These are phyloP conservation scores for Streptanthus diversifolius DNA, from an alignment of 345 rosid species.

Conservation along the genomic window DNA sequence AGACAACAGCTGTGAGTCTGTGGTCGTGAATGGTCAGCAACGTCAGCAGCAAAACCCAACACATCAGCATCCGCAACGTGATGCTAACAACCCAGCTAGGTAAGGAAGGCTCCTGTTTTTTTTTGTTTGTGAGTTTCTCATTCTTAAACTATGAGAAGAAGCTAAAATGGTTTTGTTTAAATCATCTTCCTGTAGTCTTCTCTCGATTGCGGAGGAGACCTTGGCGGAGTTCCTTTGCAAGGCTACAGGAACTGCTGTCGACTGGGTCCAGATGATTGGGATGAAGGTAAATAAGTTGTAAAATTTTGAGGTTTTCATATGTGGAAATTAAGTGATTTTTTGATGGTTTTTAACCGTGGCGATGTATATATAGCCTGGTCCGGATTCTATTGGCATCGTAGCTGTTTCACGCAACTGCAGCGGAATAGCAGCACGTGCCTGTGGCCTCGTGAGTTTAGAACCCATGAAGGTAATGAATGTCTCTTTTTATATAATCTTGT, in stretches of 20 bases:
- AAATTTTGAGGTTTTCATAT: neutral
- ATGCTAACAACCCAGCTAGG: constrained; percentile 99
- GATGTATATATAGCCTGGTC: constrained; percentile 79
- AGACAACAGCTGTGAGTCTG: constrained; percentile 99
- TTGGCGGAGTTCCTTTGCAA: constrained; percentile 53
- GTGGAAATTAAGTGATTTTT: neutral
- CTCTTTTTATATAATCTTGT: neutral
- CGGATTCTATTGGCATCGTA: constrained; percentile 99
- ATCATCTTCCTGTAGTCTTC: constrained; percentile 48
- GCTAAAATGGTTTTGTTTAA: neutral
- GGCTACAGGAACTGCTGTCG: constrained; percentile 99
- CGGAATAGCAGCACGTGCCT: constrained; percentile 99
- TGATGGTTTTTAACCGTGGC: neutral
- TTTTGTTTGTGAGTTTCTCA: neutral
- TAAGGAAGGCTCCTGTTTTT: constrained; percentile 27
- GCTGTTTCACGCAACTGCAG: constrained; percentile 97
- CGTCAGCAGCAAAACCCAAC: constrained; percentile 96
- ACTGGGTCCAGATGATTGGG: constrained; percentile 99
- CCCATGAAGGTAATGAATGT: constrained; percentile 71
- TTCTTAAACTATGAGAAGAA: neutral
- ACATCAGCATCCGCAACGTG: constrained; percentile 84
- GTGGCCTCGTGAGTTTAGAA: constrained; percentile 98
- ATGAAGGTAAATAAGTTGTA: constrained; percentile 64
- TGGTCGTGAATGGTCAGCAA: constrained; percentile 96
- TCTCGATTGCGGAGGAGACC: constrained; percentile 95